Base-by-base conservation (phyloP, 345 rosid genomes). In the Euphorbia pulcherrima region DNA sequence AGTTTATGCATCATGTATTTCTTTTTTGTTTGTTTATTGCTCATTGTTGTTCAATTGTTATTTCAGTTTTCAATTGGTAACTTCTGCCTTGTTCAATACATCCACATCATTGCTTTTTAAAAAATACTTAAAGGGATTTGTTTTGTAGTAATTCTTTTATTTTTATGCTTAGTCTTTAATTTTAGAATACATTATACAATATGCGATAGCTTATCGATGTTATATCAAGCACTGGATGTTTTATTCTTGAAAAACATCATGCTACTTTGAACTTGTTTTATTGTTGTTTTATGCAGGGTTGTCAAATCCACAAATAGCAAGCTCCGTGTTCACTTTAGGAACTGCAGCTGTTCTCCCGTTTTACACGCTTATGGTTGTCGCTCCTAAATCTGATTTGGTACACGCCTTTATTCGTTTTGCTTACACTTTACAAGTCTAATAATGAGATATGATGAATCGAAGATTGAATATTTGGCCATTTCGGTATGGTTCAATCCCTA, bases 311-410 rank as follows among this genome's bases (percentile, higher is more conserved):
- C 96, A 90, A 69, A 72, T 87, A 9, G 96, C 92, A 51, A 85
- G 85, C 68, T 83, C 60, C 65, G 82, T 75, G 17, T 93, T 93
- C 75, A 84, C 91, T 0, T 65, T 83, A 68, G 98, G 96, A 69
- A 93, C 97, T 2, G 84, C 76, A 8, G 85, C 88, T 4, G 98
- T 93, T 77, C 92, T 93, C 28, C 97, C 97, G 4, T 93, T 89
- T 80, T 93, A 93, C 76, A 78, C 92, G 6, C 87, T 93, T 50
- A 93, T 93, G 98, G 88, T 93, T 40, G 77, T 86, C 11, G 98
- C 98, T 64, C 98, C 98, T 9, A 87, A 87, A 70, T 87, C 98
- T 37, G 77, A 87, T 73, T 55, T 90, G 77, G 97, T 90, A 74
- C 72, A 83, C 24, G 6, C 37, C 29, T 44, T 44, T 53, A 16